Conservation (phyloP, 2,329 filamentous ascomycete species). For the Trichoderma simmonsii region DNA sequence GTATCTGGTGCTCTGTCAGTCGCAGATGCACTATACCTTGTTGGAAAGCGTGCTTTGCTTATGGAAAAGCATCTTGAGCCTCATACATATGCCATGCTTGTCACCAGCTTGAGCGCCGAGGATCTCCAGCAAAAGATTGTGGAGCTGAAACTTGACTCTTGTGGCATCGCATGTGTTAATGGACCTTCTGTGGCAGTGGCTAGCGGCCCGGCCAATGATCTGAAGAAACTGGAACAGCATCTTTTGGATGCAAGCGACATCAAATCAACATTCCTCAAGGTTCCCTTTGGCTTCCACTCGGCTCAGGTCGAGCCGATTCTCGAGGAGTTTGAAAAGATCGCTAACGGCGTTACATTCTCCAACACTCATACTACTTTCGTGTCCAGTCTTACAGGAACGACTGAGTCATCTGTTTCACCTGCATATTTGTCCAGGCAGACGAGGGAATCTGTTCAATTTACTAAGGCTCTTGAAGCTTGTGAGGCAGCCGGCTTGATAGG, state of each 20-base stretch:
- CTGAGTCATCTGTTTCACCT: background rate
- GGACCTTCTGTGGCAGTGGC: background rate
- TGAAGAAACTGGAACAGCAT: background rate
- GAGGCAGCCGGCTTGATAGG: background rate
- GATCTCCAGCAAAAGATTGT: background rate
- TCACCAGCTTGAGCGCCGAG: background rate
- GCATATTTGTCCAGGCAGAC: background rate
- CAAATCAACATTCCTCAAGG: background rate
- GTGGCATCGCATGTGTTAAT: background rate
- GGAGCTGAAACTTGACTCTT: background rate
- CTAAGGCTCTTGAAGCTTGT: background rate
- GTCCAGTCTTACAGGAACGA: background rate
- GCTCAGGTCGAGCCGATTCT: background rate
- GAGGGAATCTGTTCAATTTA: background rate
- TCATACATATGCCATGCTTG: constrained; percentile 17
- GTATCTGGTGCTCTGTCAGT: background rate
- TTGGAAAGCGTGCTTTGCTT: constrained; percentile 4
- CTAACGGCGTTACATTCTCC: background rate
- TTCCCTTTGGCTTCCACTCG: background rate
- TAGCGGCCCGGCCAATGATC: background rate
- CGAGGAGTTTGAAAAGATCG: background rate
- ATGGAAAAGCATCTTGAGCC: background rate
- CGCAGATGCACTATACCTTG: constrained; percentile 13
- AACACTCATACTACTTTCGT: background rate
- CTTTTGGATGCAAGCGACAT: background rate